phyloP scores from a whole-genome alignment of 2,329 filamentous ascomycete species.

The Alternaria incomplexa region DNA sequence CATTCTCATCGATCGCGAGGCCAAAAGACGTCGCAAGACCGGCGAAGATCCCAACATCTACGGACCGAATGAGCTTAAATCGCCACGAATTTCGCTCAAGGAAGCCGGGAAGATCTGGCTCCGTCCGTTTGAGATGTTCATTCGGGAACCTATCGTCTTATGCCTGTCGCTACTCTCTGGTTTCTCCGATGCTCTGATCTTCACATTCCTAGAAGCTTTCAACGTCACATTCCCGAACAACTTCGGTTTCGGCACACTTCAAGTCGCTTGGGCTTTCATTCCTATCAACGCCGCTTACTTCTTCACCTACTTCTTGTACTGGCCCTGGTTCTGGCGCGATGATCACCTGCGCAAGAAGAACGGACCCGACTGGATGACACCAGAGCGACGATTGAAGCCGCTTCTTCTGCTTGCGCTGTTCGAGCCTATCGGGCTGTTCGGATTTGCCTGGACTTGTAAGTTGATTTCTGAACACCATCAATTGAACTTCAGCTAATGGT shows the following conservation, averaged over 20 bases:
- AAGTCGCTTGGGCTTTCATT: conserved; percentile 64
- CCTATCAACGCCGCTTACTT: conserved; percentile 65
- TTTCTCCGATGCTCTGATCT: conserved; percentile 77
- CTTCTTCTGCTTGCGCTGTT: conserved; percentile 66
- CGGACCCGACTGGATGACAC: conserved; percentile 59
- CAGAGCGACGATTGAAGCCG: conserved; percentile 66
- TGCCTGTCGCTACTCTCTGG: conserved; percentile 73
- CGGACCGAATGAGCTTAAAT: conserved; percentile 71
- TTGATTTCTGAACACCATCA: neutral
- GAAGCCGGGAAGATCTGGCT: conserved; percentile 57
- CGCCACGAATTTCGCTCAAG: conserved; percentile 36
- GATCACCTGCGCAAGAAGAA: conserved; percentile 43
- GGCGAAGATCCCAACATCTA: conserved; percentile 66
- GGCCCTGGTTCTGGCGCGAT: conserved; percentile 57
- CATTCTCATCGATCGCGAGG: conserved; percentile 76
- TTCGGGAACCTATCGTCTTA: conserved; percentile 75
- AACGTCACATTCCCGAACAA: conserved; percentile 66
- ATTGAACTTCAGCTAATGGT: neutral
- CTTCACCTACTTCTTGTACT: conserved; percentile 65
- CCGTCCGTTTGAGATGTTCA: conserved; percentile 67
- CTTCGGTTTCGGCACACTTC: conserved; percentile 65
- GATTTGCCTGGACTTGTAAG: conserved; percentile 70
- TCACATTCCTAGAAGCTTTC: conserved; percentile 77
- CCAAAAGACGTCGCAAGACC: conserved; percentile 71
- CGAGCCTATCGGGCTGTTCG: conserved; percentile 70